A percentile compares a stretch with the other conserved stretches of the same genome.
These are phyloP conservation scores for Oenanthe sinensis DNA, from an alignment of 129 eudicot species.

Conservation along the genomic window DNA sequence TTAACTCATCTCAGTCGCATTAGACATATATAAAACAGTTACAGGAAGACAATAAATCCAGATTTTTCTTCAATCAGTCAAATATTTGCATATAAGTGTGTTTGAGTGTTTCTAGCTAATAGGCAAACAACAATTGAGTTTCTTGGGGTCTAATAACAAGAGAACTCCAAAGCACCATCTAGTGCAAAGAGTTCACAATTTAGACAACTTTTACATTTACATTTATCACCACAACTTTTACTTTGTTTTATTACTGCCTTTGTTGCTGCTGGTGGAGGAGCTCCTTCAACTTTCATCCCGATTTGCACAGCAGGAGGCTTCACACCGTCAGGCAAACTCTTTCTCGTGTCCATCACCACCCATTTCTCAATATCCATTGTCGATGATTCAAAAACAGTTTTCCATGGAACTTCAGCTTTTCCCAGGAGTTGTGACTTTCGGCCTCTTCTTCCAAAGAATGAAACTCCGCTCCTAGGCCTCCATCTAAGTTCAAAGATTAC, in stretches of 20 bases:
- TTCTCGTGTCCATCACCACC: constrained; percentile 35
- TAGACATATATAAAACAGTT: background rate
- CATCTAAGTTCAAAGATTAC: constrained; percentile 48
- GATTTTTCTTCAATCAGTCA: background rate
- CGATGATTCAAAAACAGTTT: constrained; percentile 33
- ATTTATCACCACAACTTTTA: background rate
- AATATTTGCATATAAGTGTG: background rate
- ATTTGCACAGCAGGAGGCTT: constrained; percentile 50
- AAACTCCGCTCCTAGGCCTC: constrained; percentile 14
- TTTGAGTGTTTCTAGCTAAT: background rate
- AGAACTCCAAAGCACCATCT: constrained; percentile 2
- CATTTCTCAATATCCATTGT: constrained; percentile 44
- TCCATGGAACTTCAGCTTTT: constrained; percentile 50
- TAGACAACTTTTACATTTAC: background rate
- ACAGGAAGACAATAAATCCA: background rate
- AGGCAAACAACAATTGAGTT: background rate
- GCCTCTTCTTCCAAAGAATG: constrained; percentile 29
- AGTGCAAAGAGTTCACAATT: background rate
- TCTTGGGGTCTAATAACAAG: background rate
- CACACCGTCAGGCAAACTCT: constrained; percentile 7
- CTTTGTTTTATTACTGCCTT: background rate
- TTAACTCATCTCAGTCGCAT: too few species aligned
- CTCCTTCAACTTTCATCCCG: constrained; percentile 33
- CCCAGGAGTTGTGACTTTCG: constrained; percentile 50
- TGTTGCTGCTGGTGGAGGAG: background rate